These are phyloP conservation scores for Eucalyptus globulus DNA, from an alignment of 345 rosid species.

Conservation along the genomic window DNA sequence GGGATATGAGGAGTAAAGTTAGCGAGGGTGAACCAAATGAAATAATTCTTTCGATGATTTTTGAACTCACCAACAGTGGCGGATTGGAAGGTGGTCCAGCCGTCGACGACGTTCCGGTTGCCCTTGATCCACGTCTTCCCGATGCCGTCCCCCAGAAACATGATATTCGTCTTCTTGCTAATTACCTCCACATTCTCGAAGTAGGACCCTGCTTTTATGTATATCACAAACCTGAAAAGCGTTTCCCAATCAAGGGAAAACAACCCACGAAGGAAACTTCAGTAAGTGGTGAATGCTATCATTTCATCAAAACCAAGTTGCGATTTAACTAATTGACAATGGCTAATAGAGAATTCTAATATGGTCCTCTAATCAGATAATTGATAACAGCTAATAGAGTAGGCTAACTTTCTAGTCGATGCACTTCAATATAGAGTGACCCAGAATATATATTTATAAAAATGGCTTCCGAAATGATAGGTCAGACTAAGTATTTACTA, in stretches of 20 bases:
- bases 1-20: neutral
- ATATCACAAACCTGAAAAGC: slow-evolving; percentile 54
- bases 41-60: neutral
- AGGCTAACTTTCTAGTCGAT: neutral
- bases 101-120: slow-evolving; percentile 39
- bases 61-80: slow-evolving; percentile 76
- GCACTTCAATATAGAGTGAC: neutral
- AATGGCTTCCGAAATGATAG: neutral
- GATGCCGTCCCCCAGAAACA: slow-evolving; percentile 80
- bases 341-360: neutral
- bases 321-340: neutral
- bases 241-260: neutral
- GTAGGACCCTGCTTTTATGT: slow-evolving; percentile 64
- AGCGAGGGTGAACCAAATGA: neutral
- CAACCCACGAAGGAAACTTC: neutral
- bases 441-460: neutral
- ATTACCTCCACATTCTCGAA: slow-evolving; percentile 67
- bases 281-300: neutral
- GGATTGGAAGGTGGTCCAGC: slow-evolving; percentile 75
- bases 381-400: too few relatives aligned
- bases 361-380: neutral
- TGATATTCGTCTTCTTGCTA: slow-evolving; percentile 38
- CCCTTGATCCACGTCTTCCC: slow-evolving; percentile 67
- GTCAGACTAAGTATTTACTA: neutral
- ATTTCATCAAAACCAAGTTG: neutral